Evolutionary conservation across 768 basidiomycete species (phyloP), one percentile per base, ranked within the genome.

Genomic region (Clavaria fumosa): DNA sequence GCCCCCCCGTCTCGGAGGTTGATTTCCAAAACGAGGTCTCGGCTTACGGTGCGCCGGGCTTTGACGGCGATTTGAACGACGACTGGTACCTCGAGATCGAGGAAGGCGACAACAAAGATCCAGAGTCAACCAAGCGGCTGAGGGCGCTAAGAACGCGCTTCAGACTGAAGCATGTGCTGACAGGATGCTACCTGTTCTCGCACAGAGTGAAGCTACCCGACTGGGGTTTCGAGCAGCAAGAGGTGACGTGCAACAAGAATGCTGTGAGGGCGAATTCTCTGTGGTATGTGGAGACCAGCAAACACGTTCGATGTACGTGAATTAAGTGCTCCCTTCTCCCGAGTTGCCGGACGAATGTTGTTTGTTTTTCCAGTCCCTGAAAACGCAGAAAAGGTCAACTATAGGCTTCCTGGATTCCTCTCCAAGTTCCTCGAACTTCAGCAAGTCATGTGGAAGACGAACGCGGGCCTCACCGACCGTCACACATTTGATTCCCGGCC

Each of bases 1-100:
- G 95, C 17, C 89, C 95, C 4, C 89, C 91, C 12, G 77, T 99
- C 10, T 88, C 84, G 22, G 95, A 99, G 32, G 93, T 96, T 32
- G 95, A 99, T 49, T 99, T 96, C 64, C 95, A 99, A 62, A 93
- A 97, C 51, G 95, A 99, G 54, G 90, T 97, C 1, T 91, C 89
- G 2, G 88, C 66, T 0, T 99, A 99, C 50, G 95, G 95, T 1
- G 75, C 83, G 66, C 59, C 76, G 0, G 83, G 80, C 0, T 96
- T 81, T 53, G 59, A 56, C 0, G 93, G 93, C 10, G 93, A 96
- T 50, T 69, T 77, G 31, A 97, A 96, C 52, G 93, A 97, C 50
- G 85, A 96, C 50, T 89, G 84, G 78, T 59, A 77, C 39, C 67
- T 97, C 37, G 90, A 95, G 56, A 84, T 97, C 30, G 77, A 80